These are phyloP conservation scores for Bruguiera parviflora DNA, from an alignment of 345 rosid genomes.

Conservation along the genomic window DNA sequence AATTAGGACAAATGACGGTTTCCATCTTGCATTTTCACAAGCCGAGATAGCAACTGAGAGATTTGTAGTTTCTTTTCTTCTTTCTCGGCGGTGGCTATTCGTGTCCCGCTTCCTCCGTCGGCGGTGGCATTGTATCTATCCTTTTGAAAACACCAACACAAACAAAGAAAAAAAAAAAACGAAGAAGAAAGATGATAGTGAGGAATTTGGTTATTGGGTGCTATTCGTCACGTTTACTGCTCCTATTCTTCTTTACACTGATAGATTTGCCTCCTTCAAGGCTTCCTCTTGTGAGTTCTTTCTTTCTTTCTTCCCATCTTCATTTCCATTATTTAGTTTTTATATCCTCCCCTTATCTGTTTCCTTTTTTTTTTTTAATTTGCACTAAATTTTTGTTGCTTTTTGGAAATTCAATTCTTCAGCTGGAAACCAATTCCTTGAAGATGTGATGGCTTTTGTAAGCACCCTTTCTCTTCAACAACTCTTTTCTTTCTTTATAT, in stretches of 20 bases:
- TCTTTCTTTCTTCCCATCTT: background rate
- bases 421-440: conserved; percentile 66
- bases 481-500: background rate
- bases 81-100: no score
- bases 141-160: no score
- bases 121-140: background rate
- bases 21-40: no score
- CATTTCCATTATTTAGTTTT: background rate
- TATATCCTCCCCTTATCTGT: background rate
- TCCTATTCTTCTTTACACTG: conserved; percentile 74
- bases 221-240: conserved; percentile 64
- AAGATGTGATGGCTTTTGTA: conserved; percentile 64
- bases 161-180: background rate
- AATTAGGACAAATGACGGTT: no score
- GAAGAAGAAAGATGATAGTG: conserved; percentile 41
- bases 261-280: conserved; percentile 49
- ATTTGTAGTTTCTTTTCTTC: no score
- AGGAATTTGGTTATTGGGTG: conserved; percentile 63
- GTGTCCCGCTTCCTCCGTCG: no score
- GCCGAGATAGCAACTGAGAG: no score
- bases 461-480: conserved; percentile 14
- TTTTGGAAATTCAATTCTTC: conserved; percentile 16
- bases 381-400: background rate
- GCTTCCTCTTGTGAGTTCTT: conserved; percentile 39
- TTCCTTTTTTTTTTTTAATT: conserved; percentile 1